Base-by-base conservation (phyloP, 805 yeast genomes). In the Zygoascus tannicola region DNA sequence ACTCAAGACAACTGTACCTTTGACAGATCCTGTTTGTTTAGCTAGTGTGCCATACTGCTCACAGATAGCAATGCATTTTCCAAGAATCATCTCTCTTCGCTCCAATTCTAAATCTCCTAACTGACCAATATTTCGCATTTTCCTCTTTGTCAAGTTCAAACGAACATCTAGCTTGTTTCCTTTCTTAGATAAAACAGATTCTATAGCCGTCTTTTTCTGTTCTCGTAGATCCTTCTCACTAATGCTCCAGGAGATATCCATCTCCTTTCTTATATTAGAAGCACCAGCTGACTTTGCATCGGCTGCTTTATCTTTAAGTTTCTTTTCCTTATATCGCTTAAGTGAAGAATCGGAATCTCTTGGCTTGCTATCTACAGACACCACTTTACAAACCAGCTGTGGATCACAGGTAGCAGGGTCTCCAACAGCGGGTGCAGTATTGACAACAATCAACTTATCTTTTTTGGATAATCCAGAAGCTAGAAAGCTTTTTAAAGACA, bases 221-320 rank as follows among this genome's bases (percentile, higher is more conserved):
- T 57, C 53, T 15, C 51, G 50, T 2, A 62, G 50, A 43, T 62
- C 66, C 36, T 56, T 47, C 14, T 44, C 45, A 5, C 61, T 58
- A 23, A 62, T 60, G 7, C 50, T 50, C 66, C 66, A 62, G 3
- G 63, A 55, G 2, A 62, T 41, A 2, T 53, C 50, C 2, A 60
- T 50, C 14, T 43, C 44, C 19, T 60, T 61, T 18, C 26, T 40
- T 7, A 20, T 15, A 3, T 23, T 23, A 15, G 40, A 12, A 35
- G 38, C 38, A 20, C 10, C 41, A 21, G 48, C 33, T 4, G 46
- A 38, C 41, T 43, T 45, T 16, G 38, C 19, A n/a, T 39, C 21
- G n/a, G n/a, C n/a, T n/a, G n/a, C n/a, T n/a, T 37, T 48, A 43
- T 34, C 45, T 35, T 22, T 40, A 38, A 26, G 28, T 33, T 26